Evolutionary conservation across 768 basidiomycete genomes (phyloP).

Genomic region (Podaxis pistillaris): DNA sequence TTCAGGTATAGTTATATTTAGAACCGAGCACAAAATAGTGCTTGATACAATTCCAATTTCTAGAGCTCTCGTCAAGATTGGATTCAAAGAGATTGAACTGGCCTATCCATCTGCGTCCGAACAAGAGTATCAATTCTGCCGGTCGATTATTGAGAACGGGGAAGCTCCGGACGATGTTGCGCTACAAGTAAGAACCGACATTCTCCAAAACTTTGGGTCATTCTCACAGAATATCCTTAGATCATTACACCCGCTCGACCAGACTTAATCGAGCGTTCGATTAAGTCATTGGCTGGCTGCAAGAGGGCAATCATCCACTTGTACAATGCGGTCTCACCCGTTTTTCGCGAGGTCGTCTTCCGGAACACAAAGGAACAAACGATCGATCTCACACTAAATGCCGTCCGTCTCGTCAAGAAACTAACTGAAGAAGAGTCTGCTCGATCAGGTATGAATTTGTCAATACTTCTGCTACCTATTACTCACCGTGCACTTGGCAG

Average conservation of each 20-base stretch:
- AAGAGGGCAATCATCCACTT: slow-evolving; percentile 95
- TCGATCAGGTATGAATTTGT: slow-evolving; percentile 82
- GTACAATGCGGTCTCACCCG: slow-evolving; percentile 96
- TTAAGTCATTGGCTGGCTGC: slow-evolving; percentile 83
- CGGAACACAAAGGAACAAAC: slow-evolving; percentile 90
- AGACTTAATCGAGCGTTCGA: slow-evolving; percentile 87
- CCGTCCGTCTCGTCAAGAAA: slow-evolving; percentile 82
- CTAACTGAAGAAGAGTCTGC: slow-evolving; percentile 82
- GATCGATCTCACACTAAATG: slow-evolving; percentile 77
- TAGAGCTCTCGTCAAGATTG: slow-evolving; percentile 79
- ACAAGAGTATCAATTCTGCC: slow-evolving; percentile 91
- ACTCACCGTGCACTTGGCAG: neutral
- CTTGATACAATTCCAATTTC: slow-evolving; percentile 35
- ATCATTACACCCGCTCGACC: slow-evolving; percentile 94
- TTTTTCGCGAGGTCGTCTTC: slow-evolving; percentile 93
- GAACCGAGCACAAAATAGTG: slow-evolving; percentile 81
- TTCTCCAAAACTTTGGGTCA: slow-evolving; percentile 15
- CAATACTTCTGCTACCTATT: slow-evolving; percentile 49
- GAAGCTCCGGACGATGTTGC: slow-evolving; percentile 92
- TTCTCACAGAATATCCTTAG: slow-evolving; percentile 39
- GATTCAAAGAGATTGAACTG: slow-evolving; percentile 96
- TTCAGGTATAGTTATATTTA: slow-evolving; percentile 41
- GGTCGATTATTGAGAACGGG: slow-evolving; percentile 79
- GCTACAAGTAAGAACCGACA: slow-evolving; percentile 70
- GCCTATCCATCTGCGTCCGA: slow-evolving; percentile 97